Conservation (phyloP, 345 rosid genomes). For the Turnera subulata region DNA sequence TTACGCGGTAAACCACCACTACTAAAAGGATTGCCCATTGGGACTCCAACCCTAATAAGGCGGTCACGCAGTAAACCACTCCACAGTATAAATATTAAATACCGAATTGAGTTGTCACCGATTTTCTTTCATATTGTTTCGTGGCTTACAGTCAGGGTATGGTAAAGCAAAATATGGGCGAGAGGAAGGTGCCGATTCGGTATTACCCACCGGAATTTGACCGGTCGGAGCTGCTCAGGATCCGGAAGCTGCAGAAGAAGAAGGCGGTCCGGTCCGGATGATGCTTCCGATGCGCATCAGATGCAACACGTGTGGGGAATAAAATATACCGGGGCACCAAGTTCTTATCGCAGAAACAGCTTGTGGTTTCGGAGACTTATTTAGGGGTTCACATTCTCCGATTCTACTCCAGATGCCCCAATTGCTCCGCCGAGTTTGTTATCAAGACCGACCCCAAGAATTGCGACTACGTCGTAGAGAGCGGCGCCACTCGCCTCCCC, state of each 20-base stretch:
- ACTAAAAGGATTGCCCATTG: no score
- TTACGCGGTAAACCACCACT: no score
- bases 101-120: no score
- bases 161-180: constrained; percentile 68
- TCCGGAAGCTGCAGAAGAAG: constrained; percentile 65
- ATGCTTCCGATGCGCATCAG: constrained; percentile 99
- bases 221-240: constrained; percentile 73
- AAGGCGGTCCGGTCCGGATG: constrained; percentile 88
- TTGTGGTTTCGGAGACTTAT: constrained; percentile 83
- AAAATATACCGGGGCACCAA: constrained; percentile 91
- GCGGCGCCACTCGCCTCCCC: no score
- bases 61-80: no score
- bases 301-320: constrained; percentile 77
- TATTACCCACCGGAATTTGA: constrained; percentile 96
- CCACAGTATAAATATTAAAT: no score
- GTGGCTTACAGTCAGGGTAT: no score
- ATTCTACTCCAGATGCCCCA: constrained; percentile 91
- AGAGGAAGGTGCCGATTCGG: constrained; percentile 80
- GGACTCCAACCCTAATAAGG: no score
- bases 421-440: constrained; percentile 79
- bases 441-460: constrained; percentile 94
- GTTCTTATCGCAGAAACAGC: constrained; percentile 86
- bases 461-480: constrained; percentile 83
- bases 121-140: no score
- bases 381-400: constrained; percentile 84